Base-by-base conservation (phyloP, 495 filamentous ascomycete species). In the Immersiella caudata region DNA sequence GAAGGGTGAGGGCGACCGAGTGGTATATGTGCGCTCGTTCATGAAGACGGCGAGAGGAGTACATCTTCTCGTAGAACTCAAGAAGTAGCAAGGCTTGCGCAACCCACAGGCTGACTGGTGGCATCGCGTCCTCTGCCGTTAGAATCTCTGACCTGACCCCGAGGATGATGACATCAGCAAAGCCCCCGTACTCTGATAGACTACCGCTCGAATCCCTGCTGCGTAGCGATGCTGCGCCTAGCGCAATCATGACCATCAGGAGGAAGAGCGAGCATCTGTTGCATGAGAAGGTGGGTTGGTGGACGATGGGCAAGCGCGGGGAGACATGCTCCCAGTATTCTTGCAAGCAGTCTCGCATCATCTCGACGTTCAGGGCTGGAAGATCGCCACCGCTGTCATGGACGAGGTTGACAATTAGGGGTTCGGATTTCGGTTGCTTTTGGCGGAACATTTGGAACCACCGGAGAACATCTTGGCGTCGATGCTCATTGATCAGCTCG, bases 11-110 rank as follows among this genome's bases (percentile, higher is more conserved):
- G 0, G 94, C 96, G 2, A 94, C 94, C n/a, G 91, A 92, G 72
- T 99, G 95, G 69, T 97, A 95, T 49, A 97, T 97, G 70, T 98
- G 95, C 0, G 93, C 94, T 66, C 95, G 88, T 78, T 99, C 95
- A 76, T 99, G 95, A 24, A 98, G 83, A 11, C 87, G 86, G 33
- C 93, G 84, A 1, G 93, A 96, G 7, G 92, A 93, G 75, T 93
- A 97, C 86, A 95, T 91, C 84, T 99, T 99, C 79, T 99, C 95
- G 74, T 94, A 97, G 2, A 97, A 87, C 72, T 99, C 95, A 18
- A 99, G 81, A 8, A 99, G 80, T 16, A 99, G 77, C 25, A 98
- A 80, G 0, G 95, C 90, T 74, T 99, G 95, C 67, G 96, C 96
- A 26, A 97, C 87, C 95, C 95, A 99, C 16, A 99, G 81, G 68